Evolutionary conservation across 2,329 filamentous ascomycete genomes (phyloP).

Genomic region (Tothia fuscella): DNA sequence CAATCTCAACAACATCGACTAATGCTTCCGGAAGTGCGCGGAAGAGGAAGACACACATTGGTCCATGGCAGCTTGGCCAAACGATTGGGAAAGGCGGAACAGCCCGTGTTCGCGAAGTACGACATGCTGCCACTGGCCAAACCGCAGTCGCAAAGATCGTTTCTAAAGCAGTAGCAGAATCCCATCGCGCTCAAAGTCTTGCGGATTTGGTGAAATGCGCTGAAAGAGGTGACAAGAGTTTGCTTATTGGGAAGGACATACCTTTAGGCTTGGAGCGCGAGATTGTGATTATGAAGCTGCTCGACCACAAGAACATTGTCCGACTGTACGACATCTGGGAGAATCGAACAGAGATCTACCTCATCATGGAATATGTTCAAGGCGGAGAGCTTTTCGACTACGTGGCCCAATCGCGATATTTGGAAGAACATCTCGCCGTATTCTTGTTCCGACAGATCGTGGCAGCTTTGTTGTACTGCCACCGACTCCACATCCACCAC

Average conservation of each 20-base stretch:
- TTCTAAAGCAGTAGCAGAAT: constrained; percentile 62
- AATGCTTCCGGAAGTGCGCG: constrained; percentile 20
- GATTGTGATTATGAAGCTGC: constrained; percentile 92
- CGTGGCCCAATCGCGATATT: constrained; percentile 59
- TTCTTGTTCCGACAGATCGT: constrained; percentile 89
- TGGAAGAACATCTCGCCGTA: constrained; percentile 69
- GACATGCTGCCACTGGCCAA: constrained; percentile 67
- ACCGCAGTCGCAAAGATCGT: constrained; percentile 93
- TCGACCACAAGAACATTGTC: constrained; percentile 91
- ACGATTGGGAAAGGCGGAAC: constrained; percentile 85
- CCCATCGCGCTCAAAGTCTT: constrained; percentile 76
- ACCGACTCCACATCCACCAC: constrained; percentile 90
- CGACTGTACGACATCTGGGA: constrained; percentile 96
- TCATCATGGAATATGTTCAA: constrained; percentile 87
- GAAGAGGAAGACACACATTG: constrained; percentile 62
- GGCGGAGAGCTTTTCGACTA: constrained; percentile 78
- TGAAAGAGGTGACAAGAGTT: constrained; percentile 40
- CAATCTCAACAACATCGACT: constrained; percentile 25
- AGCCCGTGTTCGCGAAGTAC: constrained; percentile 73
- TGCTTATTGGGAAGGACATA: constrained; percentile 53
- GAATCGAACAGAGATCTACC: constrained; percentile 89
- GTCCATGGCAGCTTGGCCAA: constrained; percentile 85
- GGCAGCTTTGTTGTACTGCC: constrained; percentile 81
- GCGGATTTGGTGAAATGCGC: constrained; percentile 69
- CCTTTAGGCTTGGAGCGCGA: constrained; percentile 87